Conservation (phyloP, 2,329 filamentous ascomycete species). For the Phyllachora maydis region DNA sequence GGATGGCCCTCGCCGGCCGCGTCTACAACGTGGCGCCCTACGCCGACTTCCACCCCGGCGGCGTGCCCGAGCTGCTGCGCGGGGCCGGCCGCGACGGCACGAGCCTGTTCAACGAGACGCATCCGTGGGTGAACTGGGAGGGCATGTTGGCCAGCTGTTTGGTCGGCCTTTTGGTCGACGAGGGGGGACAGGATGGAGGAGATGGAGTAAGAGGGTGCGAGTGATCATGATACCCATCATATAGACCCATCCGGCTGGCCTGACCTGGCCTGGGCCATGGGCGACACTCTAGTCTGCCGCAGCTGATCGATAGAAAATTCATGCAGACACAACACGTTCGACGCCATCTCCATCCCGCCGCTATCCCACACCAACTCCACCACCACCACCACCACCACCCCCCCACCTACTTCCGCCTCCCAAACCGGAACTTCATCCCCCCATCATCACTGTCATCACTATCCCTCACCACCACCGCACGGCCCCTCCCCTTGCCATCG, state of each 20-base stretch:
- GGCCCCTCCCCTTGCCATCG: too few relatives aligned
- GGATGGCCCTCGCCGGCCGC: constrained; percentile 74
- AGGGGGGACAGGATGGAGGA: constrained; percentile 32
- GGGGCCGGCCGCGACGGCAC: constrained; percentile 41
- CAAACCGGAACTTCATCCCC: too few relatives aligned
- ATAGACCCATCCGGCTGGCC: too few relatives aligned
- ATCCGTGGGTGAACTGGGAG: constrained; percentile 55
- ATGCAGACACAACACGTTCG: too few relatives aligned
- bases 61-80: constrained; percentile 49
- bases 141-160: constrained; percentile 44
- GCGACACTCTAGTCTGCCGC: too few relatives aligned
- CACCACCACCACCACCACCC: too few relatives aligned
- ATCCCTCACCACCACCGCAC: constrained; percentile 10
- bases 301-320: constrained; percentile 2
- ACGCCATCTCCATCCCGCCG: too few relatives aligned
- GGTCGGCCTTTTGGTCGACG: constrained; percentile 40
- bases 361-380: too few relatives aligned
- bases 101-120: constrained; percentile 42
- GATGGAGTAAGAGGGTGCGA: constrained; percentile 41
- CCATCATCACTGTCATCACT: constrained; percentile 23
- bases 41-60: constrained; percentile 76
- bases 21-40: constrained; percentile 94
- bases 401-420: too few relatives aligned
- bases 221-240: too few relatives aligned
- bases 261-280: too few relatives aligned